Percentiles rank a stretch among this genome's conserved stretches.
Conservation (phyloP, 1,284 basidiomycete genomes). For the Austroboletus olivaceoglutinosus region DNA sequence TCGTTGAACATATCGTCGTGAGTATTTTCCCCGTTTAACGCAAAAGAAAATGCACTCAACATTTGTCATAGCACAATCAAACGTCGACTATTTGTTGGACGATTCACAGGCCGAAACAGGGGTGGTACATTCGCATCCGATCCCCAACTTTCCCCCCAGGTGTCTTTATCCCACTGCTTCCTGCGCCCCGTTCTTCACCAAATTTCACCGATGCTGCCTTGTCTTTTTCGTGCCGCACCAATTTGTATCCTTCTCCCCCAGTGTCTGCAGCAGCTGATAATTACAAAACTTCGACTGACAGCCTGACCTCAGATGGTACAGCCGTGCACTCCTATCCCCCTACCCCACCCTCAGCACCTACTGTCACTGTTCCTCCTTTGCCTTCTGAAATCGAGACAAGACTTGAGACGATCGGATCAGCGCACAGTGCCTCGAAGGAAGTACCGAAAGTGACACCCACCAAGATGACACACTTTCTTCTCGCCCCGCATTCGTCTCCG, state of each 20-base stretch:
- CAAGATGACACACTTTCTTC: conserved; percentile 58
- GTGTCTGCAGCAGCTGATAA: background rate
- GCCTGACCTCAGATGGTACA: conserved; percentile 36
- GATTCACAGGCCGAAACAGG: conserved; percentile 70
- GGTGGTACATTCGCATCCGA: conserved; percentile 77
- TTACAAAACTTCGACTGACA: conserved; percentile 33
- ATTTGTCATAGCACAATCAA: conserved; percentile 53
- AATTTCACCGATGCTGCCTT: conserved; percentile 61
- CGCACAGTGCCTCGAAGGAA: conserved; percentile 8
- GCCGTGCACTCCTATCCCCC: conserved; percentile 66
- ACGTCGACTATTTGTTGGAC: conserved; percentile 66
- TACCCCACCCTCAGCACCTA: conserved; percentile 46
- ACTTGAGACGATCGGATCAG: conserved; percentile 33
- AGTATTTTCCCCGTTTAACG: conserved; percentile 25
- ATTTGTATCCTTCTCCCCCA: conserved; percentile 28
- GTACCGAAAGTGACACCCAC: conserved; percentile 15
- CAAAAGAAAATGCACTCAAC: background rate
- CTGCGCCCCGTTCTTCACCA: conserved; percentile 53
- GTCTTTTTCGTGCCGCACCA: conserved; percentile 61
- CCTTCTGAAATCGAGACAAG: conserved; percentile 42
- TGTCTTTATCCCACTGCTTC: conserved; percentile 60
- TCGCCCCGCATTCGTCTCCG: conserved; percentile 51
- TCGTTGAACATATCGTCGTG: conserved; percentile 70
- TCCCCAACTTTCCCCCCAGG: conserved; percentile 63
- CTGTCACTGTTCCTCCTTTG: conserved; percentile 44